Evolutionary conservation across 192 early-diverging fungal species (phyloP), one percentile per base, ranked within the genome.

Genomic region (Spinellus fusiger): DNA sequence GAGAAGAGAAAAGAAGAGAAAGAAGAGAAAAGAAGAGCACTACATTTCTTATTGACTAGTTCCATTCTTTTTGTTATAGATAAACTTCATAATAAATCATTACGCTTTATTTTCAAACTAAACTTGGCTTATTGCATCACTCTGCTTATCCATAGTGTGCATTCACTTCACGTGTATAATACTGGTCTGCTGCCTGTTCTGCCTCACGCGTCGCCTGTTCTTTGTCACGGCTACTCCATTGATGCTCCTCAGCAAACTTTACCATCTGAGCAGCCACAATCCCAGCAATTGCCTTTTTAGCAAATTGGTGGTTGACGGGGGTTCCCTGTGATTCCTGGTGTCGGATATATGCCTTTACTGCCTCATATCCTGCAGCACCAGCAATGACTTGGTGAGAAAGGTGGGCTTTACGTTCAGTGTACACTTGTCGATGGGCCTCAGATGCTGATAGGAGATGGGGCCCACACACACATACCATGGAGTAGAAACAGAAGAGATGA

Each of bases 141-240:
- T n/a, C n/a, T n/a, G n/a, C n/a, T n/a, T n/a, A n/a, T n/a, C n/a
- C n/a, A n/a, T n/a, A n/a, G n/a, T 18, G 40, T n/a, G 40, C 13
- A 18, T 44, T 44, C 15, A 44, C 18, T 18, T 61, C 59, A 16
- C 59, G 47, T 3, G 49, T 52, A 32, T 33, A 50, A 18, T 61
- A 61, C 16, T 61, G 32, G 13, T 61, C 47, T 31, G 59, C 59
- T 16, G 59, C 59, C 25, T 51, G 59, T 31, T 61, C 59, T 12
- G 59, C 59, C 22, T 32, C 49, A 5, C 48, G 48, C 49, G 46
- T 35, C 1, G 59, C 34, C 34, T 50, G 28, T 20, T 61, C 59
- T 26, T 61, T 61, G 49, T 61, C 49, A 25, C 49, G 23, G 49
- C 27, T 12, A 35, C 49, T 23, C 59, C 59, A 61, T 31, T 61